phyloP scores from a whole-genome alignment of 768 basidiomycete species.

The Amanita molliuscula region DNA sequence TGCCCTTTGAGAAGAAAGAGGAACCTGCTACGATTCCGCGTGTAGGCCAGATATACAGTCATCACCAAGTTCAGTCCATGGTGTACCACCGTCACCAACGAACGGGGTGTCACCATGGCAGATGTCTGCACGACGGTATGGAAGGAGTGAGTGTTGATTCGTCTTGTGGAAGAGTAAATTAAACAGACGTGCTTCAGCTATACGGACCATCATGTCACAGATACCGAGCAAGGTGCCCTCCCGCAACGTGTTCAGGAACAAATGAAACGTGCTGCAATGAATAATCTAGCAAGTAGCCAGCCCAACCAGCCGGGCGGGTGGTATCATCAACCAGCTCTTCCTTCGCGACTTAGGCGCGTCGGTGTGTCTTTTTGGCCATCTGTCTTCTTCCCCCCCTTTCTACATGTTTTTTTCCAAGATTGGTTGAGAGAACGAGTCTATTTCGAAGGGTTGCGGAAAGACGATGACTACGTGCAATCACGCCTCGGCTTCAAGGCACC shows the following conservation, averaged over 20 bases:
- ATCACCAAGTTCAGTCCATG: slow-evolving; percentile 59
- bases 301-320: slow-evolving; percentile 12
- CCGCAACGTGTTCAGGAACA: slow-evolving; percentile 61
- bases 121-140: slow-evolving; percentile 67
- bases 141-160: slow-evolving; percentile 53
- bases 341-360: slow-evolving; percentile 47
- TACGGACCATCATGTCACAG: slow-evolving; percentile 55
- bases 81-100: slow-evolving; percentile 68
- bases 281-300: slow-evolving; percentile 17
- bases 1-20: slow-evolving; percentile 41
- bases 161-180: neutral
- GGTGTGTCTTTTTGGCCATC: slow-evolving; percentile 35
- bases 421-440: slow-evolving; percentile 68
- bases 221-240: slow-evolving; percentile 50
- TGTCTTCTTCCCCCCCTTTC: neutral
- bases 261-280: slow-evolving; percentile 49
- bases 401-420: slow-evolving; percentile 29
- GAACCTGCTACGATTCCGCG: slow-evolving; percentile 66
- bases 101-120: slow-evolving; percentile 61
- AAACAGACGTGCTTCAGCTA: slow-evolving; percentile 36
- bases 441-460: slow-evolving; percentile 54
- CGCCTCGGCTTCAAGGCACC: slow-evolving; percentile 72
- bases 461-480: slow-evolving; percentile 45
- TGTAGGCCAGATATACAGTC: slow-evolving; percentile 44
- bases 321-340: slow-evolving; percentile 36